Conservation (phyloP, 352 stramenopile species). For the Phytophthora lateralis region DNA sequence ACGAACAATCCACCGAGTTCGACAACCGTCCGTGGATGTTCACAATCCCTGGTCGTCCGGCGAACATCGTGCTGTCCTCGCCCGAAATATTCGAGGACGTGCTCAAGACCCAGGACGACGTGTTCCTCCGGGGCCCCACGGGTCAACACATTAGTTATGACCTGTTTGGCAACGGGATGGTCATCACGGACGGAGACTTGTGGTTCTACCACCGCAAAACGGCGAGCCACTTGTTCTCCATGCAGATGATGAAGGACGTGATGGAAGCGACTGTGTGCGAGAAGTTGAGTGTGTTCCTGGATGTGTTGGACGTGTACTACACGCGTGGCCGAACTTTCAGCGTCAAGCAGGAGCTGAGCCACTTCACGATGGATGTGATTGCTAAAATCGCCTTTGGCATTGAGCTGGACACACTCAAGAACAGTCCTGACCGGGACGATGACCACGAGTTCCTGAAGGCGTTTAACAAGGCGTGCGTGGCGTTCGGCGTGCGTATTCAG, state of each 20-base stretch:
- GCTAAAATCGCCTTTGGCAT: slow-evolving; percentile 59
- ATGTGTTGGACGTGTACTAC: slow-evolving; percentile 27
- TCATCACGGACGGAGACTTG: slow-evolving; percentile 38
- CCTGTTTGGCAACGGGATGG: slow-evolving; percentile 66
- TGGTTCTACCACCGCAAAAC: slow-evolving; percentile 79
- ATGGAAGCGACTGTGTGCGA: slow-evolving; percentile 46
- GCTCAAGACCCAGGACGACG: slow-evolving; percentile 59
- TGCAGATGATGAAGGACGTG: slow-evolving; percentile 50
- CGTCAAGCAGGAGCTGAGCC: slow-evolving; percentile 50
- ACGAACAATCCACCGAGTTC: slow-evolving; percentile 41
- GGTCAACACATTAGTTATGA: slow-evolving; percentile 44
- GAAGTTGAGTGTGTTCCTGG: slow-evolving; percentile 37
- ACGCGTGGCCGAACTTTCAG: slow-evolving; percentile 32
- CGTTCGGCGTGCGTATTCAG: slow-evolving; percentile 39
- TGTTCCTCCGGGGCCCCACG: slow-evolving; percentile 61
- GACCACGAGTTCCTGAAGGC: slow-evolving; percentile 55
- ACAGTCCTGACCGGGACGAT: slow-evolving; percentile 34
- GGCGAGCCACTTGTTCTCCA: slow-evolving; percentile 86
- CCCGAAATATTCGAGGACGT: slow-evolving; percentile 51
- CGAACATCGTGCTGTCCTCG: slow-evolving; percentile 47
- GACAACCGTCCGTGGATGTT: slow-evolving; percentile 49
- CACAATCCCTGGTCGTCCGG: slow-evolving; percentile 33
- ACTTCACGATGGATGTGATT: slow-evolving; percentile 73
- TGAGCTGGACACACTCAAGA: slow-evolving; percentile 47
- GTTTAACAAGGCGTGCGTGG: slow-evolving; percentile 43